Evolutionary conservation across 306 rosid genomes (phyloP).

Genomic region (Prosopis cineraria): DNA sequence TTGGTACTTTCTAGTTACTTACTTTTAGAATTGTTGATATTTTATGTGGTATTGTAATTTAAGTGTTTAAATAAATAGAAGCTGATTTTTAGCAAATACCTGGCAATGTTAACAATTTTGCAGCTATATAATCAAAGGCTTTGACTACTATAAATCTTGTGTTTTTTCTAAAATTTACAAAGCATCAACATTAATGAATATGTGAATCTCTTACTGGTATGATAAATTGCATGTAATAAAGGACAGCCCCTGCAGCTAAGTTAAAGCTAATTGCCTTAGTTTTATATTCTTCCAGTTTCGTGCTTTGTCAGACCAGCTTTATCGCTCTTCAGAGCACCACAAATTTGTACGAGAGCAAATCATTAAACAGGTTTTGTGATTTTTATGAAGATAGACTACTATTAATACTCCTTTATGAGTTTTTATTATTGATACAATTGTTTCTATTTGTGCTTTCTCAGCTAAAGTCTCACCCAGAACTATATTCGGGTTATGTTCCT

Average conservation of each 20-base stretch:
- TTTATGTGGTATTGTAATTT: neutral
- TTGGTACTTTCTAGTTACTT: neutral
- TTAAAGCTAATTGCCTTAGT: slow-evolving; percentile 31
- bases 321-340: slow-evolving; percentile 84
- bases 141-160: neutral
- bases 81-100: neutral
- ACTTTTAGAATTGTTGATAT: too few relatives aligned
- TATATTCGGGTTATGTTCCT: slow-evolving; percentile 82
- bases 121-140: neutral
- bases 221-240: neutral
- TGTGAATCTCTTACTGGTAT: neutral
- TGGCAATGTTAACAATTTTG: slow-evolving; percentile 26
- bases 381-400: slow-evolving; percentile 11
- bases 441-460: slow-evolving; percentile 39
- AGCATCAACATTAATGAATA: neutral
- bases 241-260: neutral
- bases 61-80: neutral
- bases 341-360: slow-evolving; percentile 81
- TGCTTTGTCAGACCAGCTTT: slow-evolving; percentile 91
- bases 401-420: neutral
- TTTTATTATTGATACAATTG: slow-evolving; percentile 26
- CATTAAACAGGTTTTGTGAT: slow-evolving; percentile 67
- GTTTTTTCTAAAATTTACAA: slow-evolving; percentile 19
- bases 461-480: slow-evolving; percentile 62
- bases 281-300: slow-evolving; percentile 72